These are phyloP conservation scores for Trichophyton schoenleinii DNA, from an alignment of 2,329 filamentous ascomycete species.

Conservation along the genomic window DNA sequence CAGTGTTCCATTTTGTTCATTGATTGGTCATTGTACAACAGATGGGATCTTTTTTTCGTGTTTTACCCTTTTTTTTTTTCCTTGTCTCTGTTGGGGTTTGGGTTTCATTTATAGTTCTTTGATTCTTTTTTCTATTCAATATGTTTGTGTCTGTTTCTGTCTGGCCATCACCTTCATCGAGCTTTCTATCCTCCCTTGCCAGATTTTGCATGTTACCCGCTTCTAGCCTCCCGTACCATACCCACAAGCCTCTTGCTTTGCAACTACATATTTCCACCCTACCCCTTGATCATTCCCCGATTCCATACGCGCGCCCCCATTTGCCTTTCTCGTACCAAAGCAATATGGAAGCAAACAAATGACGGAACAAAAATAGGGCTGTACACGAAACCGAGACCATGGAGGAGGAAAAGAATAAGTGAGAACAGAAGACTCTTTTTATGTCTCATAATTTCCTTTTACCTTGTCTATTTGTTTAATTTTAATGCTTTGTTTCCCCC, in stretches of 20 bases:
- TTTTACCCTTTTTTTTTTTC: neutral
- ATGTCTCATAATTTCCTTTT: constrained; percentile 7
- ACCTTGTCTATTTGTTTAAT: constrained; percentile 5
- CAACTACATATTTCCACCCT: neutral
- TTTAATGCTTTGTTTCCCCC: constrained; percentile 5
- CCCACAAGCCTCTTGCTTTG: neutral
- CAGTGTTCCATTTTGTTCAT: neutral
- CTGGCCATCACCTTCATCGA: neutral
- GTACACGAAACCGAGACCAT: neutral
- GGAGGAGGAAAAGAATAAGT: neutral
- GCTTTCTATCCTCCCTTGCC: neutral
- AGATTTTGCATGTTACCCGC: neutral
- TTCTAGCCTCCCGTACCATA: neutral
- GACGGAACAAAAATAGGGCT: neutral
- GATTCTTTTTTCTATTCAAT: neutral
- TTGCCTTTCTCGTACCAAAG: neutral
- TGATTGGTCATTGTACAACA: constrained; percentile 1
- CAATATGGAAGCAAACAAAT: neutral
- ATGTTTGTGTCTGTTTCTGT: neutral
- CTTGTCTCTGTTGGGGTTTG: neutral
- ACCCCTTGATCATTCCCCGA: neutral
- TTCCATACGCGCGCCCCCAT: neutral
- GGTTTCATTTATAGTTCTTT: neutral
- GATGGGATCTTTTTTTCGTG: neutral
- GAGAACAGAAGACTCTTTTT: neutral